Base-by-base conservation (phyloP, 2,329 filamentous ascomycete species). In the Helotiales sp. region DNA sequence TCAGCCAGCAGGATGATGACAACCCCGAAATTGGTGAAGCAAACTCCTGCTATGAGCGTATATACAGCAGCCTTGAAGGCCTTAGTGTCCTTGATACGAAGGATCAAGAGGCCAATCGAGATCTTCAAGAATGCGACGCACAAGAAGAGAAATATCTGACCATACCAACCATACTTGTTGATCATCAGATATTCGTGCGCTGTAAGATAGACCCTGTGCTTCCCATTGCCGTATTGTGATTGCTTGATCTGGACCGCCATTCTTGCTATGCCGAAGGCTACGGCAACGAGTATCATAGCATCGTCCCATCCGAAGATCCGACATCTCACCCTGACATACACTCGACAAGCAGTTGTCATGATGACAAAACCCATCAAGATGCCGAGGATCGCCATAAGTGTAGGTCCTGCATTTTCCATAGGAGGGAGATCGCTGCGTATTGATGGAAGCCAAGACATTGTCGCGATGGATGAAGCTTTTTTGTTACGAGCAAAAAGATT, bases 81-180 rank as follows among this genome's bases (percentile, higher is more conserved):
- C 49, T 48, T 68, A 2, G 72, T 71, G 42, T 73, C 67, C 58
- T 76, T 76, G 64, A 78, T 76, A 13, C 75, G 72, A 3, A 77
- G 62, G 1, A 77, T 63, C 8, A 78, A 65, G 12, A 77, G 59
- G 62, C 75, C 70, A 50, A 78, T 77, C 3, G 74, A 77, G 27
- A 73, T 67, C 56, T 78, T 78, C 46, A 78, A 67, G 1, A 77
- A 54, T 36, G 71, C 74, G 31, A 77, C 71, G 38, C 70, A 71
- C 10, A 68, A 64, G 57, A 77, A 78, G 2, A 78, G 69, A 19
- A 76, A 65, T 13, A 77, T 66, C 64, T 77, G 75, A 3, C 72
- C 73, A 44, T 71, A 65, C 74, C 74, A 77, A 1, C 72, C 72
- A 3, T 73, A 67, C 64, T 73, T 72, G 59, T 73, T 75, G 57